Base-by-base conservation (phyloP, 2,329 filamentous ascomycete species). In the Stachybotrys chartarum region DNA sequence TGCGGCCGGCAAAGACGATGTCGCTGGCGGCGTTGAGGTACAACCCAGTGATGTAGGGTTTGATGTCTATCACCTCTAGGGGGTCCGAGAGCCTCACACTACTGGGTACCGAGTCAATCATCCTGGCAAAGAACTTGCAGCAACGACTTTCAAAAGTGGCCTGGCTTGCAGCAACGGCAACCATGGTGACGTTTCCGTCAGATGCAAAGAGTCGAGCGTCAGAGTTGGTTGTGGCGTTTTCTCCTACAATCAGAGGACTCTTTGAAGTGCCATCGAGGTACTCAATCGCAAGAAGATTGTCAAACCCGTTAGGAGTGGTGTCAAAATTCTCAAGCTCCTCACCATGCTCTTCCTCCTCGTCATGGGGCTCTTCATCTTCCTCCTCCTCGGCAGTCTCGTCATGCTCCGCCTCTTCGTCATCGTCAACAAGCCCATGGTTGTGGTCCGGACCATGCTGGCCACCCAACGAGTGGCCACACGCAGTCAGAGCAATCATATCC, bases 391-490 rank as follows among this genome's bases (percentile, higher is more conserved):
- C 24, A 24, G 24, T 24, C 52, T 48, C 12, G 2, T 17, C 18
- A n/a, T 54, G 17, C 6, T 54, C 24, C 14, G 6, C 47, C 18
- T 30, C 18, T 14, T 50, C 16, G 46, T 53, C 30, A 14, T 56
- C 42, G 7, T 56, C 53, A 0, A 45, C 48, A 3, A 57, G 55
- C 42, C 83, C 75, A 14, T 74, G 66, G 0, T 72, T 72, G 54
- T 75, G 75, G 51, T 75, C 67, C 2, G 60, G 65, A 24, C 70
- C 68, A 61, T 80, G 76, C 1, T 80, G 75, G 12, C 77, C 76
- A 1, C 70, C 70, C 0, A 72, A 55, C 0, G 66, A 66, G 50
- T 72, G 70, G 0, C 70, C 70, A 35, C 70, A 72, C 0, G 70
- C 69, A 12, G 71, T 68, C 56, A 72, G 57, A 1, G 66, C 57